Evolutionary conservation across 192 early-diverging fungal genomes (phyloP), one percentile per base, ranked within the genome.

Genomic region (Coemansia sp.): DNA sequence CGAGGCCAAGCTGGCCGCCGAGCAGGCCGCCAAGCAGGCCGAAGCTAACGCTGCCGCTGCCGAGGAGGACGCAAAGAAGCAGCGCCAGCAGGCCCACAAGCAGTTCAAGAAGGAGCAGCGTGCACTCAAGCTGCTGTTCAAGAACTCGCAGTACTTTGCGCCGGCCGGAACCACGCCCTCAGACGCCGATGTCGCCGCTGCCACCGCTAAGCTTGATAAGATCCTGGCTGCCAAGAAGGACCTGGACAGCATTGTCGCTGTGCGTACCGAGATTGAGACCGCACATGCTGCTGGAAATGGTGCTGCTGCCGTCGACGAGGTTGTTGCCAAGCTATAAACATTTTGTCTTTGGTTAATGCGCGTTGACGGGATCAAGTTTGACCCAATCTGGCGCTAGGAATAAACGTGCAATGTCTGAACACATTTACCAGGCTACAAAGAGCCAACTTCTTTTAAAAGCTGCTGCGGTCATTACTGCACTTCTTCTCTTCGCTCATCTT

Each of bases 101-200:
- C 79, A 75, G 42, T 80, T 94, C 65, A 87, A 89, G 72, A 93
- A 90, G 82, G 88, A 95, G 75, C 89, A 92, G 83, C 94, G 93
- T 72, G 81, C 79, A 42, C 81, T 98, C 70, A 87, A 87, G 79
- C 64, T 82, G 10, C 67, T 90, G 36, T 81, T 90, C 71, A 82
- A 85, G 57, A 86, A 80, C 26, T 78, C 87, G 77, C 85, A 87
- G 84, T 91, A 87, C 81, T 87, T 85, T 79, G 81, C 79, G n/a
- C n/a, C n/a, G n/a, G n/a, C n/a, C n/a, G n/a, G n/a, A n/a, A n/a
- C n/a, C n/a, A n/a, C n/a, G n/a, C 64, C 88, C 11, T 79, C 80
- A 8, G 78, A 82, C 17, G 75, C 70, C 28, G 78, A 87, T 46
- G 78, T 90, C 28, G 85, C 85, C 30, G 63, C 78, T 34, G 86